Evolutionary conservation across 2,329 filamentous ascomycete genomes (phyloP), one percentile per base, ranked within the genome.

Genomic region (Elsinoe arachidis): DNA sequence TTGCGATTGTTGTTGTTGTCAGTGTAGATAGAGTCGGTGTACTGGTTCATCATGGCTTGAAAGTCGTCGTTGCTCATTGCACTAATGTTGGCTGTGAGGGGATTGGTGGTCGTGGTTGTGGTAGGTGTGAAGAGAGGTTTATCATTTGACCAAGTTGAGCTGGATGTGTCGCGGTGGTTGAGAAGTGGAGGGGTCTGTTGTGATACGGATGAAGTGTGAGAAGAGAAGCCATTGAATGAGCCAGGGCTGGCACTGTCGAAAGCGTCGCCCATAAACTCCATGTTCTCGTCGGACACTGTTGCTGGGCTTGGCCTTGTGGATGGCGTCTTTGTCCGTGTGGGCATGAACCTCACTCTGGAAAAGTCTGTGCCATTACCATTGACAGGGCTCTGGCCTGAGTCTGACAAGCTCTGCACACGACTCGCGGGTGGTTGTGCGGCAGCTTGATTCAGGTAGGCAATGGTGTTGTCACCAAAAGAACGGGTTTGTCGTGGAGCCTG

Each of bases 21-120:
- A 1, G 39, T 56, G 43, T 47, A 56, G 33, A 56, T 23, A n/a
- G 41, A 34, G 12, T 56, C 54, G n/a, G 41, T 49, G 23, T 43
- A 49, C n/a, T 26, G 23, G 14, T 56, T 56, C 38, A 56, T 56
- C 33, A 56, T 47, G 21, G 54, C 43, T 26, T 56, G 54, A 26
- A 56, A 56, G 10, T 56, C 54, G 23, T 56, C 54, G 39, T 56
- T 56, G 54, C 26, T 35, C 54, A 56, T 56, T n/a, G 21, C 47
- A n/a, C 23, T 49, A 26, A 19, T 34, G 53, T 44, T 41, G 15
- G 23, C n/a, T 17, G 47, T 46, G 23, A 49, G 33, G 7, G 41
- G 17, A 12, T 49, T 56, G 15, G 15, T 56, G 15, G 14, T 21
- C 10, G 33, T 19, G 5, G 49, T 26, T 15, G 49, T 35, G 5